Evolutionary conservation across 768 basidiomycete species (phyloP), one percentile per base, ranked within the genome.

Genomic region (Tricholoma terreum): DNA sequence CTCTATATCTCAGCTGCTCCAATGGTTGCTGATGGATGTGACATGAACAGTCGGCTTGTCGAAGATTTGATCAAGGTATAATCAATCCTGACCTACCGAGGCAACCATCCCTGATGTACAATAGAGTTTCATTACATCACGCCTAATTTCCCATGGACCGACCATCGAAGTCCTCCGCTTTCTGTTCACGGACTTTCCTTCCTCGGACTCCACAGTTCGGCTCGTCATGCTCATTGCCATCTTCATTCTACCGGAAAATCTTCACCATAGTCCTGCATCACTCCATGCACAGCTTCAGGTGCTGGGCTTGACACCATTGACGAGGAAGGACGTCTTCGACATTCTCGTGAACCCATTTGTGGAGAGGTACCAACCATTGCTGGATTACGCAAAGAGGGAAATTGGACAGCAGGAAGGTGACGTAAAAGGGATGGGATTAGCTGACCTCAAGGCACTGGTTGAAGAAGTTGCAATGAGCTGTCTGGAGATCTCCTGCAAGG

Each of bases 221-320:
- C 77, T 85, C 19, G 87, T 88, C 54, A 84, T 94, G 71, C 77
- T 92, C n/a, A 76, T 90, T 55, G 81, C 83, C 14, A 75, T 86
- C 17, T 89, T 87, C 69, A 74, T 84, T 33, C 61, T 72, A 15
- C 69, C 73, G 43, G 75, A 76, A 53, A 66, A 69, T 52, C 60
- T 66, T 19, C 69, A 69, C 38, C 70, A 70, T 54, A 68, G 67
- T 17, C 60, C 70, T 11, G 58, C 63, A 27, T 67, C 73, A 1
- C 71, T 83, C 54, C 76, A 76, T 51, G 68, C 73, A 40, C 84
- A 82, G 61, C 72, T 90, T 50, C 83, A 87, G 52, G 66, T 73
- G 12, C 70, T 88, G 30, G 77, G 77, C 24, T 68, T 92, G 21
- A 71, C 73, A 0, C 87, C 86, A 9, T 55, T 90, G 51, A 82